phyloP scores from a whole-genome alignment of 2,329 filamentous ascomycete genomes.

The Triangularia setosa region DNA sequence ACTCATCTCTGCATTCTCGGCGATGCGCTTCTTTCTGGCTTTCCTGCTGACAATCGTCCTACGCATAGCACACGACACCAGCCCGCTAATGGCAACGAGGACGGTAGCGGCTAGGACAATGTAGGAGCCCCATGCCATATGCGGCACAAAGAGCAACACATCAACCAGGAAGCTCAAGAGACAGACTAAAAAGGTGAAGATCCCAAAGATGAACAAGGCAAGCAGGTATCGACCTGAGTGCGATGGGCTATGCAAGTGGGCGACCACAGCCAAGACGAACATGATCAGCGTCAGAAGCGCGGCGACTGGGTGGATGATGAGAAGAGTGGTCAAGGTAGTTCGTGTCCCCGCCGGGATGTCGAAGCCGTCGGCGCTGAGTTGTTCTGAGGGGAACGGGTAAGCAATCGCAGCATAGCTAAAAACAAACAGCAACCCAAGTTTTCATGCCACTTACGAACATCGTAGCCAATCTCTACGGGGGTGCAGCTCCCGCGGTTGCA shows the following conservation, averaged over 20 bases:
- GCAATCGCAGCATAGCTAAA: constrained; percentile 42
- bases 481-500: constrained; percentile 68
- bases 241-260: constrained; percentile 82
- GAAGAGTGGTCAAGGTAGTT: constrained; percentile 72
- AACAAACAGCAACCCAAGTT: background rate
- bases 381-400: constrained; percentile 44
- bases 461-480: constrained; percentile 75
- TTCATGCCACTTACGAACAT: constrained; percentile 59
- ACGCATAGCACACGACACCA: constrained; percentile 93
- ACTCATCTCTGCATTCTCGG: constrained; percentile 95
- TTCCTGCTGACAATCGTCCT: constrained; percentile 87
- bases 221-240: constrained; percentile 89
- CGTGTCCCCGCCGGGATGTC: constrained; percentile 52
- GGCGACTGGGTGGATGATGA: constrained; percentile 90
- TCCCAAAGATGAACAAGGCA: constrained; percentile 76
- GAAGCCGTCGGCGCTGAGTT: constrained; percentile 41
- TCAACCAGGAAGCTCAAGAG: constrained; percentile 89
- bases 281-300: constrained; percentile 81
- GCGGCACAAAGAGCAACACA: constrained; percentile 89
- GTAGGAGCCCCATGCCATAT: constrained; percentile 91
- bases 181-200: constrained; percentile 78
- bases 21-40: constrained; percentile 86
- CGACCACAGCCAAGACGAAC: constrained; percentile 71
- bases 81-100: constrained; percentile 72
- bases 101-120: constrained; percentile 87